Base-by-base conservation (phyloP, 805 yeast genomes). In the Lipomyces kockii region DNA sequence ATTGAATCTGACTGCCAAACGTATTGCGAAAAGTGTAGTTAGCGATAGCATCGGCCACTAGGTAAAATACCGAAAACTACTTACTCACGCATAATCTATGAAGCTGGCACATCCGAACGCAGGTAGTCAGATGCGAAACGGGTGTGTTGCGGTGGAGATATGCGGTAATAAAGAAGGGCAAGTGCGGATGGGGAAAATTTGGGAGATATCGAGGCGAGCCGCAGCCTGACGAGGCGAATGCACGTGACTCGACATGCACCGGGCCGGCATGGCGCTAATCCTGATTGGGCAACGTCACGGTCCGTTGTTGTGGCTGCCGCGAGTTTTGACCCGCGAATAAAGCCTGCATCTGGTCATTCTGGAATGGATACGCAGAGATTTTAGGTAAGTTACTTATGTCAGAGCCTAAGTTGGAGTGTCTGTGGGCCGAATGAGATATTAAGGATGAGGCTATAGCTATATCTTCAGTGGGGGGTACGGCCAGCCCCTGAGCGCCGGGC, bases 191-290 rank as follows among this genome's bases (percentile, higher is more conserved):
- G 55, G 55, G 55, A 25, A 52, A n/a, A 52, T 52, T 52, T 52
- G 27, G 55, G 55, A 25, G 55, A 25, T 22, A 6, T 22, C 55
- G 34, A 25, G 55, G 34, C 5, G 55, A 25, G 55, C 55, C 55
- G 55, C 55, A 52, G 55, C 34, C n/a, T 3, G 55, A 22, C 55
- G 55, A 52, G 55, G 55, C n/a, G 34, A 52, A 25, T 52, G n/a
- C 55, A 52, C 55, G 55, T 52, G 55, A 52, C 55, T 25, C n/a
- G 29, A 52, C 55, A 6, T 49, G 53, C 53, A 3, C 53, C 22
- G 53, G 53, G 25, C 53, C 53, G n/a, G 53, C 27, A 17, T 49
- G 53, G 14, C 53, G 53, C 53, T 49, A 49, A 11, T 20, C 53
- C 55, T 14, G 32, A 52, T 22, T 52, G 3, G 55, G 55, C 53